A percentile compares a stretch with the other conserved stretches of the same genome.
Conservation (phyloP, 2,329 filamentous ascomycete genomes). For the Colletotrichum tamarilloi region DNA sequence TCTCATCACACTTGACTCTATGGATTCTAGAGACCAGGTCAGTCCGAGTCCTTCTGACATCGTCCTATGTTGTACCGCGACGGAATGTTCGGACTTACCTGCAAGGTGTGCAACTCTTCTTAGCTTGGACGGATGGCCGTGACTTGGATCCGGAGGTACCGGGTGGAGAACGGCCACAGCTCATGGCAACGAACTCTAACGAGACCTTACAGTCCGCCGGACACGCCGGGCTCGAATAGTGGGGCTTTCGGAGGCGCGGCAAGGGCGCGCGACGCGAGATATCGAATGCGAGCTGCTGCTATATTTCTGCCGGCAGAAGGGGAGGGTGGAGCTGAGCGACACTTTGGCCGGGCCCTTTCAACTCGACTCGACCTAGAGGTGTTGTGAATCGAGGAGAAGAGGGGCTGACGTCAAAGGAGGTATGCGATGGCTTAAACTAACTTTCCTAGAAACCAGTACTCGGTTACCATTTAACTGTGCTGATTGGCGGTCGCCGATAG, state of each 20-base stretch:
- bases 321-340: not conserved
- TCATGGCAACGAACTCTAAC: not conserved
- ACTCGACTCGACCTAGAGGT: not conserved
- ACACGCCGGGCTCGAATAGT: not conserved
- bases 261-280: not conserved
- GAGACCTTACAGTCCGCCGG: not conserved
- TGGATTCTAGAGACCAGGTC: conserved; percentile 31
- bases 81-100: conserved; percentile 10
- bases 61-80: not conserved
- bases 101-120: conserved; percentile 29
- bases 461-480: not conserved
- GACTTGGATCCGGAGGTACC: not conserved
- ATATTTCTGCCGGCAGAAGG: not conserved
- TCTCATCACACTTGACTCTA: conserved; percentile 43
- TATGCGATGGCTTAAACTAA: not conserved
- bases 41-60: not conserved
- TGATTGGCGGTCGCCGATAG: not conserved
- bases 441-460: not conserved
- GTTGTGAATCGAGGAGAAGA: not conserved
- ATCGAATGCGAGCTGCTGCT: not conserved
- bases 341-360: not conserved
- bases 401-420: not conserved
- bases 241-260: not conserved
- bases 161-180: not conserved
- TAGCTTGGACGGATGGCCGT: not conserved